phyloP scores from a whole-genome alignment of 768 basidiomycete genomes.

The Phallus indusiatus region DNA sequence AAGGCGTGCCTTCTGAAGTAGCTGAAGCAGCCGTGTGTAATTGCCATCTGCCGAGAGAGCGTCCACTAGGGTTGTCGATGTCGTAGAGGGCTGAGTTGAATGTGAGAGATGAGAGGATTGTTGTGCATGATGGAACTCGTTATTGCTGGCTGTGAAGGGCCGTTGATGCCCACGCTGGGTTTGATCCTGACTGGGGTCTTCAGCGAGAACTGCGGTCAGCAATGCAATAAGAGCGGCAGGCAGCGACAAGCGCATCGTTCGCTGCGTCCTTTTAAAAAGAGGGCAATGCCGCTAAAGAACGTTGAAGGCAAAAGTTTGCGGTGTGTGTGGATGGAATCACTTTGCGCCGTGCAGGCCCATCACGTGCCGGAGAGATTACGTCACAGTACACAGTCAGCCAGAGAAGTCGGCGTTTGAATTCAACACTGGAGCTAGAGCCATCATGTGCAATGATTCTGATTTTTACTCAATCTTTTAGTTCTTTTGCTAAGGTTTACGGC shows the following conservation, averaged over 20 bases:
- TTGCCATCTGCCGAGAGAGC: conserved; percentile 65
- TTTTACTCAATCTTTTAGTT: no score
- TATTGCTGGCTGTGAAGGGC: no score
- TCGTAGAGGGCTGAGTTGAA: conserved; percentile 14
- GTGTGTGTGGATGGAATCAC: background rate
- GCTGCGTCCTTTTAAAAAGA: background rate
- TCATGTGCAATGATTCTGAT: no score
- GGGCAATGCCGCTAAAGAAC: background rate
- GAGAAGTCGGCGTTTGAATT: no score
- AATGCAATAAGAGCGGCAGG: background rate
- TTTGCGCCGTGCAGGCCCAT: no score
- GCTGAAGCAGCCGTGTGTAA: conserved; percentile 61
- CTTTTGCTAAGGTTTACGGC: no score
- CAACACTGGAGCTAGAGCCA: no score
- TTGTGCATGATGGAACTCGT: background rate
- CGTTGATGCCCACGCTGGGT: background rate
- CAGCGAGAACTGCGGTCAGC: background rate
- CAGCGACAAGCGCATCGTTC: background rate
- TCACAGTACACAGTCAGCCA: no score
- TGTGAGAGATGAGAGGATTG: background rate
- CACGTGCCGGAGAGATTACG: no score
- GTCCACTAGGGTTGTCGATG: conserved; percentile 64
- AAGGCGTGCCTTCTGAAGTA: conserved; percentile 78
- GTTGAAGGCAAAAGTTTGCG: background rate
- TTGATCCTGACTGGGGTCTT: background rate